These are phyloP conservation scores for Coelastrella sp. DNA, from an alignment of 139 green algal genomes.

Conservation along the genomic window DNA sequence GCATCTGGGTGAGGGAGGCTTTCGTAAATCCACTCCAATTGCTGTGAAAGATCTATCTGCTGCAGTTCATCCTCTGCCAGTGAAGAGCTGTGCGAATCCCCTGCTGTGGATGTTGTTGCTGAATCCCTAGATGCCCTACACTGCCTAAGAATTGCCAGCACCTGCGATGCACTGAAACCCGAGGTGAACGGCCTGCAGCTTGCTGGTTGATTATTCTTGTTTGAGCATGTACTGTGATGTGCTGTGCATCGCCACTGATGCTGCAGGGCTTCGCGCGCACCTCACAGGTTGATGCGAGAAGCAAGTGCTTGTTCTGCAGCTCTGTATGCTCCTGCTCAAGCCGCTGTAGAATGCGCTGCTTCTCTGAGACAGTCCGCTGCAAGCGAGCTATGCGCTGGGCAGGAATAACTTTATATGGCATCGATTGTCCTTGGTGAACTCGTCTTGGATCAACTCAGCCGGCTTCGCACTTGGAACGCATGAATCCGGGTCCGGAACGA, in stretches of 20 bases:
- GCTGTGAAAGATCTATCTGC: too few species aligned
- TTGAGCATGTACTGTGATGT: not conserved
- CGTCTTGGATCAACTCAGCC: not conserved
- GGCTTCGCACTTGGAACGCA: not conserved
- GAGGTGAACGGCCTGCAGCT: too few species aligned
- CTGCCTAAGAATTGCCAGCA: too few species aligned
- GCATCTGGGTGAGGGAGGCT: too few species aligned
- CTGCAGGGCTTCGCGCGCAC: not conserved
- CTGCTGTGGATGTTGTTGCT: too few species aligned
- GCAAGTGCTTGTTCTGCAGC: not conserved
- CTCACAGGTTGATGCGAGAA: not conserved
- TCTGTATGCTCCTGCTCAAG: not conserved
- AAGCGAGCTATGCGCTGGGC: not conserved
- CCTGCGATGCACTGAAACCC: too few species aligned
- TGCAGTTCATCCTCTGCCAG: too few species aligned
- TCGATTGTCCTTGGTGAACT: not conserved
- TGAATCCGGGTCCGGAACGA: not conserved
- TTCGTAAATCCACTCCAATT: too few species aligned
- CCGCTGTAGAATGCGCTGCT: not conserved
- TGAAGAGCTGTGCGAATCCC: too few species aligned
- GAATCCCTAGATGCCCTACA: too few species aligned
- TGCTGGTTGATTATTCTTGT: not conserved
- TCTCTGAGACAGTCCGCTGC: not conserved
- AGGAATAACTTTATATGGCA: not conserved
- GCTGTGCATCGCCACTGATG: not conserved